Percentiles rank a stretch among this genome's conserved stretches.
phyloP scores from a whole-genome alignment of 495 filamentous ascomycete species.

The Penicillium antarcticum region DNA sequence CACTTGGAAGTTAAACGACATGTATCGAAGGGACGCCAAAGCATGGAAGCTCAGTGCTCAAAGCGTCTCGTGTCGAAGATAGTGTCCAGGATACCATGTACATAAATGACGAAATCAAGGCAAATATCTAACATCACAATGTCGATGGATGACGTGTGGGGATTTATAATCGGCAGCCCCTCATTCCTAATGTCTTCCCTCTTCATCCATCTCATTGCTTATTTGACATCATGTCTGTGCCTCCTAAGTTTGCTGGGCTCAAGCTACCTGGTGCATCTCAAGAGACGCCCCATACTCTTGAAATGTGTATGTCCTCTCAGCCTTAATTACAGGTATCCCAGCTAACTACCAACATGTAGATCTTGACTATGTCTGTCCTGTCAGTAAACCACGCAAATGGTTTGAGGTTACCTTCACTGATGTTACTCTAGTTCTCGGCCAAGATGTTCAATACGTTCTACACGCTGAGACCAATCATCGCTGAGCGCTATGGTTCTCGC shows the following conservation, averaged over 20 bases:
- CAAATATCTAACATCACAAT: too few species aligned
- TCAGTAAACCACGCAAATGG: conserved; percentile 27
- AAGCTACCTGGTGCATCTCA: conserved; percentile 47
- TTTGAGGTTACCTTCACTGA: neutral
- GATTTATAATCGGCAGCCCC: neutral
- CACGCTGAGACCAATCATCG: conserved; percentile 54
- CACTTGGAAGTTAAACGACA: conserved; percentile 16
- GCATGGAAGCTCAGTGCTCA: too few species aligned
- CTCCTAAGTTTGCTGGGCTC: conserved; percentile 74
- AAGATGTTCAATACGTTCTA: conserved; percentile 74
- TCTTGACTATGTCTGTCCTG: conserved; percentile 84
- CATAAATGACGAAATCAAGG: neutral
- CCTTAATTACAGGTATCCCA: neutral
- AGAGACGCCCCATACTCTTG: conserved; percentile 65
- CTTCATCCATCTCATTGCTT: neutral
- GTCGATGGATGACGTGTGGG: too few species aligned
- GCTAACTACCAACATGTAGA: conserved; percentile 32
- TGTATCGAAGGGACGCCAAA: neutral
- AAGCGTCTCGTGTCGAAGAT: neutral
- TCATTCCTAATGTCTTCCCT: neutral
- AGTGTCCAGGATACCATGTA: neutral
- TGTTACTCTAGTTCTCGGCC: conserved; percentile 44
- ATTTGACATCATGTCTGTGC: conserved; percentile 59
- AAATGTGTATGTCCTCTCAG: conserved; percentile 54
- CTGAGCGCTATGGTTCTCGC: conserved; percentile 52